These are phyloP conservation scores for Perilla frutescens DNA, from an alignment of 257 asterid species.

Conservation along the genomic window DNA sequence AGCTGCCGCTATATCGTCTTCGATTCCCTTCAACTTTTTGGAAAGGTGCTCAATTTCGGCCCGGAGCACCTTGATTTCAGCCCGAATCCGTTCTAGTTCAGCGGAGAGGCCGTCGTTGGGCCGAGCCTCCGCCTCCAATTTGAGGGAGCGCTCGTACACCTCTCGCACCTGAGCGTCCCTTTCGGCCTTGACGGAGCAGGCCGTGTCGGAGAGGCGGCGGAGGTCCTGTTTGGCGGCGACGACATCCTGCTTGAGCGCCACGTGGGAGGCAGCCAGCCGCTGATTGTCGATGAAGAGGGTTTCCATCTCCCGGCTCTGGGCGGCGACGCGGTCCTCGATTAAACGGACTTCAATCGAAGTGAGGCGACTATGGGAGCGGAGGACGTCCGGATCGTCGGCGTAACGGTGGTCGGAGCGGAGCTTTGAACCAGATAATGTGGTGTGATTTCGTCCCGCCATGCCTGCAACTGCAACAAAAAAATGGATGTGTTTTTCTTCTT, in stretches of 20 bases:
- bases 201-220: slow-evolving; percentile 62
- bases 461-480: not conserved
- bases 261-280: slow-evolving; percentile 72
- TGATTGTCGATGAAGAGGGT: slow-evolving; percentile 75
- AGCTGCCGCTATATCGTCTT: slow-evolving; percentile 48
- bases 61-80: slow-evolving; percentile 53
- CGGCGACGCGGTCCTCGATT: slow-evolving; percentile 56
- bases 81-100: slow-evolving; percentile 58
- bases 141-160: slow-evolving; percentile 60
- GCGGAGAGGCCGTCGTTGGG: slow-evolving; percentile 39
- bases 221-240: slow-evolving; percentile 65
- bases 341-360: slow-evolving; percentile 39
- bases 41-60: slow-evolving; percentile 55
- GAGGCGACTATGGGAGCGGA: slow-evolving; percentile 33
- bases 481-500: not conserved
- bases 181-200: slow-evolving; percentile 66
- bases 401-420: slow-evolving; percentile 34
- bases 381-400: slow-evolving; percentile 31
- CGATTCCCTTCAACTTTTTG: slow-evolving; percentile 51
- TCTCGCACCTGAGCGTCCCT: slow-evolving; percentile 74
- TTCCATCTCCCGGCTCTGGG: slow-evolving; percentile 68
- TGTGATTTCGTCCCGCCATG: slow-evolving; percentile 48
- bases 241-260: slow-evolving; percentile 68
- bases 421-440: slow-evolving; percentile 14
- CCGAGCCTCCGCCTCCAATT: slow-evolving; percentile 71